Base-by-base conservation (phyloP, 1,139 yeast species). In the Debaryomycetaceae sp. region DNA sequence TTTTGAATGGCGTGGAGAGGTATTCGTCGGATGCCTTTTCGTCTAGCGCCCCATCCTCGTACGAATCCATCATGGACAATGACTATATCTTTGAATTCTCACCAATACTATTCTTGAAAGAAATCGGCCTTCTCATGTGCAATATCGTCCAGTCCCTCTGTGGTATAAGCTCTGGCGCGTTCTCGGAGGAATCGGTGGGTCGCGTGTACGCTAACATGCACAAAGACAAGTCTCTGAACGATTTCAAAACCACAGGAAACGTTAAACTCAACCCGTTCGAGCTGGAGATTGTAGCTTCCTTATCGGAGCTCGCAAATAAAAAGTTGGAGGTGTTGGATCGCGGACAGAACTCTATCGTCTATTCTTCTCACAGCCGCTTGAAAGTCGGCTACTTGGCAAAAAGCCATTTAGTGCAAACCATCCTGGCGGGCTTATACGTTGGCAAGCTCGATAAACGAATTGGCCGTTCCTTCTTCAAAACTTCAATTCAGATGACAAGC, bases 41-140 rank as follows among this genome's bases (percentile, higher is more conserved):
- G 12, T n/a, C n/a, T n/a, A n/a, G n/a, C n/a, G n/a, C n/a, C n/a
- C n/a, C n/a, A n/a, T n/a, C n/a, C n/a, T n/a, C n/a, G n/a, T n/a
- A n/a, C n/a, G 38, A 41, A 4, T 23, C 39, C 4, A 41, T 45
- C 23, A 40, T 10, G 10, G 20, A 18, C 20, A 7, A 7, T 10
- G 10, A 18, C 20, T 18, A 7, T 18, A 40, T 51, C 30, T 38
- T 49, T 35, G 56, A 53, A 31, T 47, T 60, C 36, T 47, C 61
- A 2, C 70, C 74, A 36, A 45, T 74, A 50, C 53, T 65, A 51
- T 50, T 53, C 45, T 42, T 65, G 49, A 59, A 76, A 48, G 37
- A 58, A 32, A 45, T 64, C 46, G 49, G 72, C 49, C 38, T 54
- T 45, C 42, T 61, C 35, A 57, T 59, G 62, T 44, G 51, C 33